Conservation (phyloP, 495 filamentous ascomycete genomes). For the Xylaria longipes region DNA sequence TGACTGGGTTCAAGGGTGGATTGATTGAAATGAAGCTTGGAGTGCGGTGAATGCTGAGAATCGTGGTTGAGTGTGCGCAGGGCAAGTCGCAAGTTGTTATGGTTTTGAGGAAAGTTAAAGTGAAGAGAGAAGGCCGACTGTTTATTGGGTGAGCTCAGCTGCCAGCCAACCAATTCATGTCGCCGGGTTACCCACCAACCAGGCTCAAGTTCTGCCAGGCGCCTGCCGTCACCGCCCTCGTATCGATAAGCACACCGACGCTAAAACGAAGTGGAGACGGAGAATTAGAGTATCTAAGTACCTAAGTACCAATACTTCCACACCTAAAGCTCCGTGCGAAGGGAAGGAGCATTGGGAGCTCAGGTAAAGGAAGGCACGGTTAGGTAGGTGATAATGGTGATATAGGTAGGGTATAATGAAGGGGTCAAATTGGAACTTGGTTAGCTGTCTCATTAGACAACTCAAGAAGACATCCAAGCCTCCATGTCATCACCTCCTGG, state of each 20-base stretch:
- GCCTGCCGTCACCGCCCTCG: conserved; percentile 12
- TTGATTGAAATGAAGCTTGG: background rate
- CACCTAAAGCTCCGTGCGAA: background rate
- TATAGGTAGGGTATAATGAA: background rate
- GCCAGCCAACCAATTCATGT: conserved; percentile 17
- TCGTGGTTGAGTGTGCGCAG: conserved; percentile 8
- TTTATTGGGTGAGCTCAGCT: conserved; percentile 26
- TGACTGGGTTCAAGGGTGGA: conserved; percentile 19
- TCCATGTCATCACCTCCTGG: background rate
- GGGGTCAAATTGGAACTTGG: background rate
- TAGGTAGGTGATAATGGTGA: background rate
- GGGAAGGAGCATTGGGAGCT: background rate
- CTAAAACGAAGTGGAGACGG: background rate
- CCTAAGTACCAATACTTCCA: background rate
- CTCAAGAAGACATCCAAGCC: background rate
- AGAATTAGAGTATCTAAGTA: conserved; percentile 2
- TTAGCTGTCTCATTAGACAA: background rate
- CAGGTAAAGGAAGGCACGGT: background rate
- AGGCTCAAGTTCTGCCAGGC: conserved; percentile 18
- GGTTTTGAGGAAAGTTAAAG: conserved; percentile 20
- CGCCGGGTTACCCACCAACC: conserved; percentile 19
- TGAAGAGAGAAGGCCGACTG: conserved; percentile 26
- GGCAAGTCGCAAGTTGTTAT: conserved; percentile 22
- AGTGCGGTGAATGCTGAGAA: background rate
- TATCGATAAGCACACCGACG: conserved; percentile 22